Percentiles rank a stretch among this genome's conserved stretches.
These are phyloP conservation scores for Neoboletus subvelutipes DNA, from an alignment of 768 basidiomycete genomes.

Conservation along the genomic window DNA sequence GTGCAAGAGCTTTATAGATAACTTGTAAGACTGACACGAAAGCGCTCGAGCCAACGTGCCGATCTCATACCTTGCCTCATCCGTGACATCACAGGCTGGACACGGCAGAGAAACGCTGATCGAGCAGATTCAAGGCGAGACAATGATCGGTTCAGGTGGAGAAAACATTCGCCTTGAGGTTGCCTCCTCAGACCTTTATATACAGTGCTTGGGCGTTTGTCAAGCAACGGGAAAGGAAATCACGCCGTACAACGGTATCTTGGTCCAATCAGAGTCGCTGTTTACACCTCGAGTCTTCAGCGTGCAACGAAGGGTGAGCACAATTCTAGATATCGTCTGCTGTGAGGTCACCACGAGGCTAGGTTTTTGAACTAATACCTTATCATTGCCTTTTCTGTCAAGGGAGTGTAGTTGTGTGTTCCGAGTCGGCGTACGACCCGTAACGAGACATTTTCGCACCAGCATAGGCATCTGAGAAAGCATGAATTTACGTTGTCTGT, in stretches of 20 bases:
- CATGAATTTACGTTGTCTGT: too few relatives aligned
- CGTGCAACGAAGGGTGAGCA: background rate
- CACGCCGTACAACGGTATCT: background rate
- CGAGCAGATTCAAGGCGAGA: background rate
- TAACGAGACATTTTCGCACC: background rate
- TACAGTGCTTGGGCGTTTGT: background rate
- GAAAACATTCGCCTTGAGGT: background rate
- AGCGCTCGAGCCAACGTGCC: background rate
- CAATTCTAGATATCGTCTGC: background rate
- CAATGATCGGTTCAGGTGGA: background rate
- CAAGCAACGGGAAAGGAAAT: background rate
- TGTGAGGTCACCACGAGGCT: background rate
- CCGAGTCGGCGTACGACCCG: background rate
- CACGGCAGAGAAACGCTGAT: background rate
- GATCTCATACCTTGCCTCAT: conserved; percentile 1
- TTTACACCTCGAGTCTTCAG: background rate
- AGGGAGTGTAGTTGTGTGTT: background rate
- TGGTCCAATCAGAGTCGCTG: background rate
- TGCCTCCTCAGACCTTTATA: background rate
- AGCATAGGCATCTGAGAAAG: too few relatives aligned
- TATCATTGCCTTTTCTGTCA: background rate
- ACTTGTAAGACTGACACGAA: background rate
- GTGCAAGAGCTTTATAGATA: background rate
- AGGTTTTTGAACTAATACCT: background rate
- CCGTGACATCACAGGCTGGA: background rate